Base-by-base conservation (phyloP, 164 flowering plant species). In the Protea cynaroides region DNA sequence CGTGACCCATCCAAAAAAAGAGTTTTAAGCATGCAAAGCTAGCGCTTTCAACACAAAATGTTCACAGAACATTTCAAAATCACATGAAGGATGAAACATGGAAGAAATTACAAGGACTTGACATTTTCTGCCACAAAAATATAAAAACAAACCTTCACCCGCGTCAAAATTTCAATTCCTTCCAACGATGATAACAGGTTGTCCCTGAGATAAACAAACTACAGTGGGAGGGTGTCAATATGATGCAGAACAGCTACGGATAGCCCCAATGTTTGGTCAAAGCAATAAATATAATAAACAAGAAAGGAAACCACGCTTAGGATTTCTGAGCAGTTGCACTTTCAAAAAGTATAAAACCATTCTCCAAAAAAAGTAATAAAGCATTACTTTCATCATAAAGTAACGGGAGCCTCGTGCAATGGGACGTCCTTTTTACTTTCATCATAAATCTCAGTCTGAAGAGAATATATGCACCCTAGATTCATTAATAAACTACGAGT, bases 181-280 rank as follows among this genome's bases (percentile, higher is more conserved):
- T 87, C 96, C 83, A 95, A 59, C 36, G 96, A 77, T 14, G 97
- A 81, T 72, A 95, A 75, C 55, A 92, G 89, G 75, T 95, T 95
- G 81, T 95, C 99, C 78, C 99, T 88, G 74, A 95, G 97, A 80
- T 95, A 95, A 73, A 95, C 96, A 80, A 95, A 95, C 99, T 95
- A 90, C 77, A 70, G 72, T 56, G 69, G 25, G 75, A 59, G 25
- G 71, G 13, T 23, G 46, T 18, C 40, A 68, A 36, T 49, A 58
- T 25, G 11, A 63, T 25, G 25, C 36, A 22, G 58, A 38, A 9
- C 10, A 25, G 55, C 21, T 7, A 10, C n/a, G 50, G 2, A n/a
- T n/a, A n/a, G n/a, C n/a, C n/a, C n/a, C n/a, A n/a, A n/a, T n/a
- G n/a, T n/a, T n/a, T n/a, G 22, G 23, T 37, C n/a, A 9, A 24